These are phyloP conservation scores for Auriscalpium microsporum DNA, from an alignment of 768 basidiomycete species.

Conservation along the genomic window DNA sequence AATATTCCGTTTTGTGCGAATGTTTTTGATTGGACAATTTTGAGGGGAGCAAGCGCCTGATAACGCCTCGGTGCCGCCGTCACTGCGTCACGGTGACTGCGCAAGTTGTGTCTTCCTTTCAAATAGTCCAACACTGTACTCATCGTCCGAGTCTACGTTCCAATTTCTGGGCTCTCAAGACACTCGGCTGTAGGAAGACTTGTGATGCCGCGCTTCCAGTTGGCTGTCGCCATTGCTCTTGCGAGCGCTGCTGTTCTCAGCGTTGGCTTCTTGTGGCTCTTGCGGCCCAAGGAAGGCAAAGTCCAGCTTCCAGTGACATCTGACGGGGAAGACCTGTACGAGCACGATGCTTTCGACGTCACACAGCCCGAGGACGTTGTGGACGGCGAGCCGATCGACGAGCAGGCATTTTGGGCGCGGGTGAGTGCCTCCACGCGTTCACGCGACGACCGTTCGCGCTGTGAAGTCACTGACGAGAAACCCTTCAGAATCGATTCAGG, in stretches of 20 bases:
- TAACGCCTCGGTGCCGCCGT: no score
- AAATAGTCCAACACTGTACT: no score
- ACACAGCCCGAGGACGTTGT: constrained; percentile 59
- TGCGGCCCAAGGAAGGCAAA: constrained; percentile 37
- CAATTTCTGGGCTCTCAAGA: neutral
- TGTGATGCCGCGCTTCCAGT: constrained; percentile 52
- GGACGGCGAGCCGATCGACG: constrained; percentile 60
- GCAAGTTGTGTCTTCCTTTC: no score
- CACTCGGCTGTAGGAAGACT: neutral
- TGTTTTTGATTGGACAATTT: constrained; percentile 34
- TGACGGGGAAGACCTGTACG: constrained; percentile 18
- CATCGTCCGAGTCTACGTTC: neutral
- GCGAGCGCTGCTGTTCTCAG: constrained; percentile 37
- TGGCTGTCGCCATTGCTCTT: constrained; percentile 44
- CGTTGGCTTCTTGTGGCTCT: constrained; percentile 32
- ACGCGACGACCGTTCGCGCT: neutral
- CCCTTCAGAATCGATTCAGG: constrained; percentile 43
- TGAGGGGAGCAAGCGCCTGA: neutral
- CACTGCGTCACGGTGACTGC: no score
- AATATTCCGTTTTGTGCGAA: constrained; percentile 29
- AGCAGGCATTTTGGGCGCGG: constrained; percentile 49
- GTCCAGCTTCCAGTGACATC: constrained; percentile 37
- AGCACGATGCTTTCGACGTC: constrained; percentile 61
- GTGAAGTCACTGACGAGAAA: neutral
- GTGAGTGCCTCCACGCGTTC: constrained; percentile 25